phyloP scores from a whole-genome alignment of 208 protist genomes.

The Leishmania martiniquensis region DNA sequence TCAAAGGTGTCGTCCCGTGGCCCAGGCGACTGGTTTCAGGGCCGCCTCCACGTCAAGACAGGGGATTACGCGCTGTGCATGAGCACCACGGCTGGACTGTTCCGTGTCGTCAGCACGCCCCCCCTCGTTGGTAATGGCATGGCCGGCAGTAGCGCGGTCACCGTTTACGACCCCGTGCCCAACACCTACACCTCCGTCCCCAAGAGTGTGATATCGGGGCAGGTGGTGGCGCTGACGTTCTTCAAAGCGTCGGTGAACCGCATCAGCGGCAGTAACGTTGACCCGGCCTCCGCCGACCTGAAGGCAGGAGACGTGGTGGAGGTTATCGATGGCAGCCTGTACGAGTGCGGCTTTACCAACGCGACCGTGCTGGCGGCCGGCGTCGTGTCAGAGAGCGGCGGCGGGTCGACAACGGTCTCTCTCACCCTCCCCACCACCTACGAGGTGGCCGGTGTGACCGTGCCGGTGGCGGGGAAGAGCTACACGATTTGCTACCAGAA shows the following conservation, averaged over 20 bases:
- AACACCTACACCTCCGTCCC: slow-evolving; percentile 45
- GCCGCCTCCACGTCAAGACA: slow-evolving; percentile 39
- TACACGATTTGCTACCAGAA: slow-evolving; percentile 82
- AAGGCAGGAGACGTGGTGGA: slow-evolving; percentile 49
- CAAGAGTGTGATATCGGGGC: slow-evolving; percentile 46
- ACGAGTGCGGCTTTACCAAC: slow-evolving; percentile 83
- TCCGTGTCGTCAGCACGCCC: slow-evolving; percentile 50
- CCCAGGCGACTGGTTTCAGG: slow-evolving; percentile 34
- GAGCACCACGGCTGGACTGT: slow-evolving; percentile 49
- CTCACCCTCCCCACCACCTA: slow-evolving; percentile 23
- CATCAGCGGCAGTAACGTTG: slow-evolving; percentile 1
- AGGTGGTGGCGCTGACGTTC: slow-evolving; percentile 67
- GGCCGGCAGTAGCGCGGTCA: slow-evolving; percentile 8
- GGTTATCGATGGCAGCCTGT: slow-evolving; percentile 76
- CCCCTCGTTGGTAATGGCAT: slow-evolving; percentile 11
- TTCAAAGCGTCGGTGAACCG: background rate
- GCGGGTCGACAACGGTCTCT: slow-evolving; percentile 14
- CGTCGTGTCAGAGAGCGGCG: slow-evolving; percentile 21
- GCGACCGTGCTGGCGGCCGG: slow-evolving; percentile 52
- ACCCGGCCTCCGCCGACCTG: slow-evolving; percentile 14
- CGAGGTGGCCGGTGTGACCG: background rate
- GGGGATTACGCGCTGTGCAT: slow-evolving; percentile 81
- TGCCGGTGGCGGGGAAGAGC: slow-evolving; percentile 10
- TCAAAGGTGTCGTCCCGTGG: slow-evolving; percentile 18
- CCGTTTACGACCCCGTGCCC: slow-evolving; percentile 44